phyloP scores from a whole-genome alignment of 352 stramenopile species.

The Peronospora destructor region DNA sequence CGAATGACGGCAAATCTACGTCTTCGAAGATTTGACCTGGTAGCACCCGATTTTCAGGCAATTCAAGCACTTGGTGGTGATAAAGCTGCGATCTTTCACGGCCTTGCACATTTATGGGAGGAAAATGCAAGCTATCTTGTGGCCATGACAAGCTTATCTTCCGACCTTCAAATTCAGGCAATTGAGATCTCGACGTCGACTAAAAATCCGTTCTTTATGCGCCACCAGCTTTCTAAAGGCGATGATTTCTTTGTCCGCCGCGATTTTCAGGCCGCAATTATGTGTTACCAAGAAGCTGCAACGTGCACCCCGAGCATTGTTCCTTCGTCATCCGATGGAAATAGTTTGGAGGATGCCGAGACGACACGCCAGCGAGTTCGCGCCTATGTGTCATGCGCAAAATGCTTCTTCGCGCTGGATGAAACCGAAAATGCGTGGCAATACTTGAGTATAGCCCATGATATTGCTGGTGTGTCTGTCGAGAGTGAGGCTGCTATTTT shows the following conservation, averaged over 20 bases:
- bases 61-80: slow-evolving; percentile 54
- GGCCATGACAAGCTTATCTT: slow-evolving; percentile 25
- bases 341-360: slow-evolving; percentile 26
- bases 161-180: slow-evolving; percentile 29
- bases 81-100: slow-evolving; percentile 73
- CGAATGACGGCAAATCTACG: slow-evolving; percentile 65
- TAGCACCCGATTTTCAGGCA: slow-evolving; percentile 43
- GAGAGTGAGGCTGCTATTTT: slow-evolving; percentile 44
- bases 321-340: slow-evolving; percentile 13
- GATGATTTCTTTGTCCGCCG: slow-evolving; percentile 56
- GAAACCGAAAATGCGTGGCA: slow-evolving; percentile 39
- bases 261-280: slow-evolving; percentile 47
- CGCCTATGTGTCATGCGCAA: slow-evolving; percentile 46
- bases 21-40: slow-evolving; percentile 43
- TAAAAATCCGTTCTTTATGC: slow-evolving; percentile 46
- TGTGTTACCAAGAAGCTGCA: slow-evolving; percentile 44
- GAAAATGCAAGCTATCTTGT: slow-evolving; percentile 52
- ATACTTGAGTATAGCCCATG: slow-evolving; percentile 36
- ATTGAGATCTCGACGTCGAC: slow-evolving; percentile 28
- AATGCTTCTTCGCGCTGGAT: slow-evolving; percentile 57
- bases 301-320: slow-evolving; percentile 17
- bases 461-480: slow-evolving; percentile 28
- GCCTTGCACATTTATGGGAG: slow-evolving; percentile 59
- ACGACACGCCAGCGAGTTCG: slow-evolving; percentile 35
- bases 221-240: slow-evolving; percentile 46